These are phyloP conservation scores for Suhomyces yuchorum DNA, from an alignment of 1,139 yeast genomes.

Conservation along the genomic window DNA sequence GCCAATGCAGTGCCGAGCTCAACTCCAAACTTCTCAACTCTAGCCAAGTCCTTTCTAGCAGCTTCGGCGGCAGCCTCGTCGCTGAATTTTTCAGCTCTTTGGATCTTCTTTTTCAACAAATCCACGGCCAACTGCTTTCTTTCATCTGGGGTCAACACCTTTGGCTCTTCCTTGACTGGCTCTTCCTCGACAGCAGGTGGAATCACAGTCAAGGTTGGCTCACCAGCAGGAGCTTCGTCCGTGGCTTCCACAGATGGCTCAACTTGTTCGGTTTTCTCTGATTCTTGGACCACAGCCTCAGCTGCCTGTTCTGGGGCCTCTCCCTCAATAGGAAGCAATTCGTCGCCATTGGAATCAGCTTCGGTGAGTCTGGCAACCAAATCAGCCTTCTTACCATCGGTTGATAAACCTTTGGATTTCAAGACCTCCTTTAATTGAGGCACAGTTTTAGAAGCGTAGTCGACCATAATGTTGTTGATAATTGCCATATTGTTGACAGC, in stretches of 20 bases:
- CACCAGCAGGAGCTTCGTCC: slow-evolving; percentile 10
- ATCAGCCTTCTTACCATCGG: slow-evolving; percentile 84
- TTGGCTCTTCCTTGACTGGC: slow-evolving; percentile 29
- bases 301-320: slow-evolving; percentile 19
- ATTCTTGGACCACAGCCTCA: slow-evolving; percentile 17
- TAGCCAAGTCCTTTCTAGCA: slow-evolving; percentile 60
- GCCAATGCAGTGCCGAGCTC: slow-evolving; percentile 69
- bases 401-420: slow-evolving; percentile 65
- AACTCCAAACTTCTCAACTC: slow-evolving; percentile 86
- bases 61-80: slow-evolving; percentile 53
- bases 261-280: slow-evolving; percentile 15
- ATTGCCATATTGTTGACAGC: slow-evolving; percentile 6
- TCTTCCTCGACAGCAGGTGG: slow-evolving; percentile 11
- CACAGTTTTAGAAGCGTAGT: slow-evolving; percentile 69
- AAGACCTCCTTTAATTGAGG: slow-evolving; percentile 81
- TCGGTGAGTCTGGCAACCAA: slow-evolving; percentile 68
- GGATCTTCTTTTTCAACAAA: slow-evolving; percentile 64
- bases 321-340: slow-evolving; percentile 16
- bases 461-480: slow-evolving; percentile 44
- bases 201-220: slow-evolving; percentile 15
- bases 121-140: slow-evolving; percentile 69
- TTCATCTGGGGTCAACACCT: slow-evolving; percentile 63
- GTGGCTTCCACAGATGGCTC: slow-evolving; percentile 18
- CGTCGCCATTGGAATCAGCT: slow-evolving; percentile 14
- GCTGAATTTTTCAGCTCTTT: slow-evolving; percentile 79